Percentiles rank a stretch among this genome's conserved stretches.
These are phyloP conservation scores for Pseudofabraea citricarpa DNA, from an alignment of 2,329 filamentous ascomycete genomes.

Conservation along the genomic window DNA sequence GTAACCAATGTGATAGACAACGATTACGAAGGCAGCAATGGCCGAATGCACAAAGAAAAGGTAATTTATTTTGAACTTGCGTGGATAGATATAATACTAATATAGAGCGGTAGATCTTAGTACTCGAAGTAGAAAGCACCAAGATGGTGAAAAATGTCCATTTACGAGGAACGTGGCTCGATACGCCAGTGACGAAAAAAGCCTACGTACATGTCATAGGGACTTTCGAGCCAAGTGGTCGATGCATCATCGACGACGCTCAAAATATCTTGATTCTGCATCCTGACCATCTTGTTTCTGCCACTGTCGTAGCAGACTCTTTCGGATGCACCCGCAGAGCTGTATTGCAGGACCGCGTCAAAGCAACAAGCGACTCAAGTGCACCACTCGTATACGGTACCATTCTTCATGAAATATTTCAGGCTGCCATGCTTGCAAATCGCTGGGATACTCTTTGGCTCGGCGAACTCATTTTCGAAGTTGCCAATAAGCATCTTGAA, in stretches of 20 bases:
- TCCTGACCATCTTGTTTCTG: constrained; percentile 90
- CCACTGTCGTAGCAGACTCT: constrained; percentile 94
- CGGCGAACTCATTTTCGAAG: constrained; percentile 57
- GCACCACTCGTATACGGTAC: constrained; percentile 86
- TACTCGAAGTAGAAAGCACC: constrained; percentile 75
- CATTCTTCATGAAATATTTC: constrained; percentile 92
- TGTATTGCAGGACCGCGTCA: constrained; percentile 91
- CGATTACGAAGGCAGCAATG: constrained; percentile 60
- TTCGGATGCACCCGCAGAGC: constrained; percentile 87
- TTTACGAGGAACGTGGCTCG: constrained; percentile 81
- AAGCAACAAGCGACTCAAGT: constrained; percentile 77
- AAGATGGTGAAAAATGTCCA: constrained; percentile 63
- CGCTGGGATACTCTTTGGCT: constrained; percentile 72
- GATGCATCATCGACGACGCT: constrained; percentile 77
- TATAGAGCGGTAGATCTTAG: constrained; percentile 55
- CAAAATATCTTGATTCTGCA: constrained; percentile 86
- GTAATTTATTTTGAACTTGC: constrained; percentile 40
- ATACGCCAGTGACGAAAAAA: constrained; percentile 69
- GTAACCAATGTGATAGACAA: constrained; percentile 69
- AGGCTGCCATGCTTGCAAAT: constrained; percentile 81
- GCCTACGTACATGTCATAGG: constrained; percentile 86
- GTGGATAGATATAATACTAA: constrained; percentile 8
- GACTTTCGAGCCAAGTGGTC: constrained; percentile 61
- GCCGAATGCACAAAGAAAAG: constrained; percentile 63
- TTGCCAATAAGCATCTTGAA: constrained; percentile 76